Conservation (phyloP, 768 basidiomycete species). For the Tricholoma furcatifolium region DNA sequence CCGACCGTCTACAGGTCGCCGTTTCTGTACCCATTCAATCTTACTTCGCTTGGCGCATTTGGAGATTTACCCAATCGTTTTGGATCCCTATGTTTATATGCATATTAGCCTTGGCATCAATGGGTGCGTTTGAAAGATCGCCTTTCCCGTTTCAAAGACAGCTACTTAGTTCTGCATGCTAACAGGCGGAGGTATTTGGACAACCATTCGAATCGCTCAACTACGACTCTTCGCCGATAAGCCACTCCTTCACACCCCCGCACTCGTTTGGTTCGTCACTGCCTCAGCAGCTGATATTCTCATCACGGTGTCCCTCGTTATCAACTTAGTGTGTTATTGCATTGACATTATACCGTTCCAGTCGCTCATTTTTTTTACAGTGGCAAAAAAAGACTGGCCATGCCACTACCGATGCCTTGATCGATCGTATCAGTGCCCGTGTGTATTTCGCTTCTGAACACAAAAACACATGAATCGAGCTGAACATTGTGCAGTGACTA, state of each 20-base stretch:
- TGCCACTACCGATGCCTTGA: slow-evolving; percentile 27
- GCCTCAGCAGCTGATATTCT: slow-evolving; percentile 44
- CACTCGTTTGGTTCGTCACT: slow-evolving; percentile 40
- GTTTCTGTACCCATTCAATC: slow-evolving; percentile 23
- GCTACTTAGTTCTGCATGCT: no score
- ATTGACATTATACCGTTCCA: background rate
- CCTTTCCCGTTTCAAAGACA: no score
- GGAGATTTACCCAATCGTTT: slow-evolving; percentile 13
- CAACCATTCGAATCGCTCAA: slow-evolving; percentile 19
- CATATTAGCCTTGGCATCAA: slow-evolving; percentile 3
- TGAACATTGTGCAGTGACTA: slow-evolving; percentile 24
- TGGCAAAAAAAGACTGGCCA: slow-evolving; percentile 30
- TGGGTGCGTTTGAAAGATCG: background rate
- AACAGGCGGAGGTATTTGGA: slow-evolving; percentile 30
- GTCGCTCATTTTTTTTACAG: slow-evolving; percentile 22
- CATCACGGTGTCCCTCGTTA: slow-evolving; percentile 40
- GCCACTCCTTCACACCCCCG: slow-evolving; percentile 26
- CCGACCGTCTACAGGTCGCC: slow-evolving; percentile 9
- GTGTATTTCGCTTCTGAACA: slow-evolving; percentile 6
- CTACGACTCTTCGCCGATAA: slow-evolving; percentile 23
- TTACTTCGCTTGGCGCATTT: slow-evolving; percentile 22
- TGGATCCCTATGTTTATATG: slow-evolving; percentile 17
- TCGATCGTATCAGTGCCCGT: slow-evolving; percentile 28
- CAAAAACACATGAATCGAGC: background rate
- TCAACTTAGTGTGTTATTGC: slow-evolving; percentile 33